Evolutionary conservation across 1,284 basidiomycete species (phyloP).

Genomic region (Irpex sp.): DNA sequence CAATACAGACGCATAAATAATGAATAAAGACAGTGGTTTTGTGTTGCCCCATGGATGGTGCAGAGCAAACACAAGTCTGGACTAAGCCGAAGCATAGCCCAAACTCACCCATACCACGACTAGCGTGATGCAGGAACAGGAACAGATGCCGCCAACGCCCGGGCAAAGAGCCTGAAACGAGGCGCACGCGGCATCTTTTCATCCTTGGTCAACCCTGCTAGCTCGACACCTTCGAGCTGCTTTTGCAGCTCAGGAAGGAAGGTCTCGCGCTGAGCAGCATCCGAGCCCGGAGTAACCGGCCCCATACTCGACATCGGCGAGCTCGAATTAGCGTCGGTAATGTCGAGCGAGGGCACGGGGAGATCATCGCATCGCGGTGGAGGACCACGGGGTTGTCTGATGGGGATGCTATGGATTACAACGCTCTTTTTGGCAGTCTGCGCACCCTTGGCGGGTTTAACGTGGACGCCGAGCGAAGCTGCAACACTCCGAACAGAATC

Average conservation of each 20-base stretch:
- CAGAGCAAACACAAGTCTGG: not conserved
- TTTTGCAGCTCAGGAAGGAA: not conserved
- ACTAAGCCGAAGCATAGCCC: not conserved
- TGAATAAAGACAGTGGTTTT: not conserved
- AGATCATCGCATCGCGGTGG: not conserved
- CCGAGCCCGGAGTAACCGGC: conserved; percentile 5
- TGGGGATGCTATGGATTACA: not conserved
- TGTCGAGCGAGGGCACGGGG: not conserved
- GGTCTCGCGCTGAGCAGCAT: not conserved
- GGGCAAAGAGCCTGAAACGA: not conserved
- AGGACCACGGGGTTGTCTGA: not conserved
- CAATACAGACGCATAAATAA: not conserved
- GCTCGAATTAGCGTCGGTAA: conserved; percentile 1
- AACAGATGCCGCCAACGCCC: not conserved
- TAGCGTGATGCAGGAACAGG: not conserved
- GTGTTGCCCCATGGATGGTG: not conserved
- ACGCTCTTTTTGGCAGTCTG: not conserved
- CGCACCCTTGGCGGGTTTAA: not conserved
- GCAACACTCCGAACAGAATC: conserved; percentile 10
- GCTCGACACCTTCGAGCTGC: not conserved
- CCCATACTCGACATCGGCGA: not conserved
- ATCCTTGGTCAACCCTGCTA: not conserved
- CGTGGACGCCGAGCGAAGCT: conserved; percentile 8
- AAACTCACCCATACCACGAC: not conserved
- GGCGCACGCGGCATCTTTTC: not conserved